Evolutionary conservation across 202 grass and related monocot genomes (phyloP), one percentile per base, ranked within the genome.

Genomic region (Panicum hallii): DNA sequence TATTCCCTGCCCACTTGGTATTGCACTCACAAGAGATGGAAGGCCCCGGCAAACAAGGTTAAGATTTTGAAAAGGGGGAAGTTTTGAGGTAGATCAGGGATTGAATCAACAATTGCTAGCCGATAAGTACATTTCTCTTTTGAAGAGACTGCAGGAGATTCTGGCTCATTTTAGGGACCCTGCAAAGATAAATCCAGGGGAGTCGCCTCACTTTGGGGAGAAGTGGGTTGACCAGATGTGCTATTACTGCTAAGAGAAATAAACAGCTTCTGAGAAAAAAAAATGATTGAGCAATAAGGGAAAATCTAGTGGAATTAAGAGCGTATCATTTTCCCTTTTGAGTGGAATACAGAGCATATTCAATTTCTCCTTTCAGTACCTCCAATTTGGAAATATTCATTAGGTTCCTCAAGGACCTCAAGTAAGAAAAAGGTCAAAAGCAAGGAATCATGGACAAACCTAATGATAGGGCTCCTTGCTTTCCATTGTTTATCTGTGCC

Each of bases 401-500:
- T 57, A 82, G 14, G 28, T 83, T 72, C 14, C 28, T 71, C 44
- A 53, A 23, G 5, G 28, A 64, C 40, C 28, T 83, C 66, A 65
- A 85, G 43, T 38, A 61, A 79, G 26, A 83, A 72, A 79, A 54
- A 34, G 22, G 36, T 60, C 44, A 72, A 73, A 61, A 78, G 44
- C 38, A 66, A 65, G 62, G 36, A 9, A 73, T 52, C 57, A 83
- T 19, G 44, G 36, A 81, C 75, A 79, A 91, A 94, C 89, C 92
- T 87, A 85, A 74, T 80, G 78, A 72, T 89, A 68, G 9, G 11
- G 68, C 34, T 17, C 79, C 75, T 79, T 72, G 81, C 66, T 89
- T 91, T 81, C 73, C 86, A 75, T 63, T 76, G 79, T 43, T 91
- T 80, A 89, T 89, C 72, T 91, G 67, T 5, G n/a, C 69, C 67